Evolutionary conservation across 2,329 filamentous ascomycete species (phyloP).

Genomic region (Alternaria viburni): DNA sequence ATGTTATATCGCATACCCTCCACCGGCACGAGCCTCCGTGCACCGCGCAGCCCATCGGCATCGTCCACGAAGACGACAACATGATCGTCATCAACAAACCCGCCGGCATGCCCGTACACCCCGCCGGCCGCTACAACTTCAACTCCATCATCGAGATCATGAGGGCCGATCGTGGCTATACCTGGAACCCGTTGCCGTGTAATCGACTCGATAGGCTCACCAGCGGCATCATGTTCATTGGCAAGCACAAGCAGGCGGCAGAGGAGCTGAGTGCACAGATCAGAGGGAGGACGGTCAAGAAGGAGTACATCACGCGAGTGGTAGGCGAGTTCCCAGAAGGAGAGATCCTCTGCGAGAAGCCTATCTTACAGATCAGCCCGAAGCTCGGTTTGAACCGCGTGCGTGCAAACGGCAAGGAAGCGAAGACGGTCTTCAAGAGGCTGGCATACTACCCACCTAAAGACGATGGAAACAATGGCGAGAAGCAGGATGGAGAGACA

Average conservation of each 20-base stretch:
- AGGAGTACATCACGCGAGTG: constrained; percentile 93
- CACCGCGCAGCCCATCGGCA: constrained; percentile 75
- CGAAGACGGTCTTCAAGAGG: constrained; percentile 88
- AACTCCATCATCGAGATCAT: constrained; percentile 96
- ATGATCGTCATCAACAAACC: constrained; percentile 98
- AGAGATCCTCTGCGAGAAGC: constrained; percentile 89
- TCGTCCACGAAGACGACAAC: constrained; percentile 90
- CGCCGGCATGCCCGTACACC: constrained; percentile 91
- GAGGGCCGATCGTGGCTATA: constrained; percentile 70
- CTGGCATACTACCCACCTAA: constrained; percentile 85
- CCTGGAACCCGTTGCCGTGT: constrained; percentile 73
- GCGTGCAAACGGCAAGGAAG: constrained; percentile 88
- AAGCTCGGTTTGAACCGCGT: constrained; percentile 94
- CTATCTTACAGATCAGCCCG: constrained; percentile 90
- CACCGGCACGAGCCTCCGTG: constrained; percentile 97
- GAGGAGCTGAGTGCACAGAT: constrained; percentile 80
- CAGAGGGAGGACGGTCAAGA: constrained; percentile 79
- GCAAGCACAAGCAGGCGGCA: constrained; percentile 81
- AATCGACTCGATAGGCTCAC: constrained; percentile 94
- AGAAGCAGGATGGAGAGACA: constrained; percentile 21
- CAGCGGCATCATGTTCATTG: constrained; percentile 97
- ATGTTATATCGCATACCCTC: constrained; percentile 88
- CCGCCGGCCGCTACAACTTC: constrained; percentile 92
- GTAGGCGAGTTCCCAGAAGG: constrained; percentile 90
- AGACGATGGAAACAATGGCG: constrained; percentile 20